Conservation (phyloP, 129 eudicot genomes). For the Deinandra increscens region DNA sequence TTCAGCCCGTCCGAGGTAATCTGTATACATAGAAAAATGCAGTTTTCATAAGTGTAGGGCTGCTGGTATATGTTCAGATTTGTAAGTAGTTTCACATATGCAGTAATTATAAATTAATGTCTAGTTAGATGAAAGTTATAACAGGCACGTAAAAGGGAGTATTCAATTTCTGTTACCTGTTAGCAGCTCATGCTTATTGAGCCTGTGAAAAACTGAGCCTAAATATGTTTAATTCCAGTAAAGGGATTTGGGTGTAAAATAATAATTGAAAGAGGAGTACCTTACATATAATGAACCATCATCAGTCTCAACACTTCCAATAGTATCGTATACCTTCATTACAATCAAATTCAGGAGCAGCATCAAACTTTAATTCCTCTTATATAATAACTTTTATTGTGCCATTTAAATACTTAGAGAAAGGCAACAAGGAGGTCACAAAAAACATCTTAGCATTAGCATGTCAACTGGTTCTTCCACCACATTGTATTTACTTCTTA, state of each 20-base stretch:
- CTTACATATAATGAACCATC: slow-evolving; percentile 65
- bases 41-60: too few relatives aligned
- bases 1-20: too few relatives aligned
- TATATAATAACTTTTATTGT: slow-evolving; percentile 2
- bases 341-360: slow-evolving; percentile 20
- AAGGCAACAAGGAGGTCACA: neutral
- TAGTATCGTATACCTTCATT: slow-evolving; percentile 81
- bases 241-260: neutral
- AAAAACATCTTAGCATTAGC: slow-evolving; percentile 7
- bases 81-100: too few relatives aligned
- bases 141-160: too few relatives aligned
- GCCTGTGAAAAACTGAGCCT: too few relatives aligned
- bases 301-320: slow-evolving; percentile 60
- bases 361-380: slow-evolving; percentile 17
- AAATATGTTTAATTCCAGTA: too few relatives aligned
- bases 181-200: too few relatives aligned
- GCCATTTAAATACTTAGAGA: neutral
- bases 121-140: too few relatives aligned
- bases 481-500: neutral
- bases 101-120: too few relatives aligned
- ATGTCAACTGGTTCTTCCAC: slow-evolving; percentile 7
- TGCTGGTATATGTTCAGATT: too few relatives aligned
- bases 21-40: too few relatives aligned
- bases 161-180: too few relatives aligned
- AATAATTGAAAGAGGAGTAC: slow-evolving; percentile 35